These are phyloP conservation scores for Aspergillus funiculosus DNA, from an alignment of 495 filamentous ascomycete species.

Conservation along the genomic window DNA sequence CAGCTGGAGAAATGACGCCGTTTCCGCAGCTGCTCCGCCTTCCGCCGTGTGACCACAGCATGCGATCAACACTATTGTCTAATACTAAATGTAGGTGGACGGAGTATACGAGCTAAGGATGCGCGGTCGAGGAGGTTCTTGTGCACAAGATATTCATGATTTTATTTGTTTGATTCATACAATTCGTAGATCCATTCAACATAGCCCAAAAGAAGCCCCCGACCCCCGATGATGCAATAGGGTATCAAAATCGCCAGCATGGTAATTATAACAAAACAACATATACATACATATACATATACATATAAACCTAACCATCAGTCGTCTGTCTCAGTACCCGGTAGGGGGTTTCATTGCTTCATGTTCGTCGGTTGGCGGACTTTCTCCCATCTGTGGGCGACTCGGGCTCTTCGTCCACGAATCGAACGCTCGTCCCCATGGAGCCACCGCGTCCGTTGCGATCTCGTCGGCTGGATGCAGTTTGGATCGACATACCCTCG, in stretches of 20 bases:
- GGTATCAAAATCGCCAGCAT: slow-evolving; percentile 17
- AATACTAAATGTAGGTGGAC: not conserved
- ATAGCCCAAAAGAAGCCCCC: slow-evolving; percentile 1
- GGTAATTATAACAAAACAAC: not conserved
- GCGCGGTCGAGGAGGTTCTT: too few relatives aligned
- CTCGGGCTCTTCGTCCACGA: slow-evolving; percentile 41
- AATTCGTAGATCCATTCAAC: not conserved
- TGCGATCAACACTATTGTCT: slow-evolving; percentile 3
- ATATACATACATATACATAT: slow-evolving; percentile 8
- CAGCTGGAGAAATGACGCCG: slow-evolving; percentile 22
- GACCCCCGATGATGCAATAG: slow-evolving; percentile 13
- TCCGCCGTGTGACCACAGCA: slow-evolving; percentile 17
- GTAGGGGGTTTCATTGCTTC: slow-evolving; percentile 10
- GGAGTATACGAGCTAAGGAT: too few relatives aligned
- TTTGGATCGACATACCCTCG: slow-evolving; percentile 22
- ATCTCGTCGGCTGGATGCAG: slow-evolving; percentile 25
- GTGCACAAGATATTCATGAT: too few relatives aligned
- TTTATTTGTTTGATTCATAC: not conserved
- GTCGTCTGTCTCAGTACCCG: not conserved
- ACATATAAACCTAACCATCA: too few relatives aligned
- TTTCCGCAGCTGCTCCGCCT: slow-evolving; percentile 24
- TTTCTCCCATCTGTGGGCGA: slow-evolving; percentile 39
- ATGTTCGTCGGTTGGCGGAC: slow-evolving; percentile 35
- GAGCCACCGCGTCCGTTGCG: slow-evolving; percentile 31
- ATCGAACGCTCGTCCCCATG: slow-evolving; percentile 40